Evolutionary conservation across 1,284 basidiomycete species (phyloP).

Genomic region (Ganoderma boninense): DNA sequence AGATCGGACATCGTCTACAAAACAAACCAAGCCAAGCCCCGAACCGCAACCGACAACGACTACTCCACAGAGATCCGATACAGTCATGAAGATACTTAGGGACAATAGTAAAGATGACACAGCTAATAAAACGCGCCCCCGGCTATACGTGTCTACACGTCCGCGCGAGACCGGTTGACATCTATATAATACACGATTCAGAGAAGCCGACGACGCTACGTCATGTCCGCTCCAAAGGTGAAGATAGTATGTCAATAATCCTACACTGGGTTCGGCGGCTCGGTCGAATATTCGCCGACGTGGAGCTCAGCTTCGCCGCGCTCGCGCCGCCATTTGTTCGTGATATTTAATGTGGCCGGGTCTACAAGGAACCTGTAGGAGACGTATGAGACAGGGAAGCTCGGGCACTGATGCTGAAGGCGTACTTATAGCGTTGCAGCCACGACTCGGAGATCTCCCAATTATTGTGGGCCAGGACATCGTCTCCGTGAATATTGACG

Average conservation of each 20-base stretch:
- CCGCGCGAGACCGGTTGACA: conserved; percentile 10
- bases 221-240: conserved; percentile 5
- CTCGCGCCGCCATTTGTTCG: conserved; percentile 69
- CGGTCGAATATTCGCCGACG: conserved; percentile 27
- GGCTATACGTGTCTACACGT: neutral
- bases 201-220: conserved; percentile 5
- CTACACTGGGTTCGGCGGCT: conserved; percentile 27
- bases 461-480: conserved; percentile 85
- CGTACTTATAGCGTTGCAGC: conserved; percentile 82
- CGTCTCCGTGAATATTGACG: conserved; percentile 85
- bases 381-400: neutral
- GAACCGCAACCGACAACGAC: conserved; percentile 18
- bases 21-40: conserved; percentile 5
- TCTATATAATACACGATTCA: conserved; percentile 22
- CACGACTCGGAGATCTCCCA: conserved; percentile 90
- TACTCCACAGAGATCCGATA: neutral
- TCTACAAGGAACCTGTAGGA: conserved; percentile 75
- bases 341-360: conserved; percentile 63
- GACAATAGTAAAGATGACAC: neutral
- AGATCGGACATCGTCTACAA: neutral
- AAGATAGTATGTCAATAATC: conserved; percentile 8
- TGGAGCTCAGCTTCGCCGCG: conserved; percentile 31
- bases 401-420: conserved; percentile 29
- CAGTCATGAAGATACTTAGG: neutral
- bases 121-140: conserved; percentile 4